Conservation (phyloP, 164 flowering plant species). For the Sedum album region DNA sequence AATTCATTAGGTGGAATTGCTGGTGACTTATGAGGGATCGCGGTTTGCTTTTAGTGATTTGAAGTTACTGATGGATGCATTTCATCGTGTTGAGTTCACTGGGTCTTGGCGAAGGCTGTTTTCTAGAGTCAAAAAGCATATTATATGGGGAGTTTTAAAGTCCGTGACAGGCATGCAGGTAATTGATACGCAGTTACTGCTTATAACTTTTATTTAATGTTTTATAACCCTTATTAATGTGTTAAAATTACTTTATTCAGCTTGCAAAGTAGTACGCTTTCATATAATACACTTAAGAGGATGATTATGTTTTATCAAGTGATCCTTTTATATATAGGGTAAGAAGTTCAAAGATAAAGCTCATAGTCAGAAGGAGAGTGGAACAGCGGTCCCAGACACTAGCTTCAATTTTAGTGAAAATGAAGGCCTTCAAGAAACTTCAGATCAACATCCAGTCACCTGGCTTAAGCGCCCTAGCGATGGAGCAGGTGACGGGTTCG, state of each 20-base stretch:
- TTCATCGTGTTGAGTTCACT: conserved; percentile 80
- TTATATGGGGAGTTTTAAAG: conserved; percentile 96
- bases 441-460: conserved; percentile 56
- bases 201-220: neutral
- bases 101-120: conserved; percentile 95
- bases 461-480: conserved; percentile 68
- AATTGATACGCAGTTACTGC: conserved; percentile 6
- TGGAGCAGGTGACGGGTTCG: conserved; percentile 98
- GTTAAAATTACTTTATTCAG: too few species aligned
- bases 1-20: conserved; percentile 67
- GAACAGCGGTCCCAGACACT: conserved; percentile 39
- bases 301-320: too few species aligned
- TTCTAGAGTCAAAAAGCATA: conserved; percentile 93
- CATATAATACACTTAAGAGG: too few species aligned
- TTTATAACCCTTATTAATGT: neutral
- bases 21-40: conserved; percentile 88
- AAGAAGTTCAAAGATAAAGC: conserved; percentile 92
- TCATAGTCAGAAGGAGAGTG: conserved; percentile 51
- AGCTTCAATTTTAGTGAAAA: conserved; percentile 80
- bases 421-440: conserved; percentile 57
- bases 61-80: conserved; percentile 88
- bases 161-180: conserved; percentile 99
- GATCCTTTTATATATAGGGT: conserved; percentile 57
- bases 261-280: too few species aligned
- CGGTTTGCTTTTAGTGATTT: conserved; percentile 87